A percentile compares a stretch with the other conserved stretches of the same genome.
Evolutionary conservation across 371 early-diverging fungal species (phyloP).

Genomic region (Mortierella sp.): DNA sequence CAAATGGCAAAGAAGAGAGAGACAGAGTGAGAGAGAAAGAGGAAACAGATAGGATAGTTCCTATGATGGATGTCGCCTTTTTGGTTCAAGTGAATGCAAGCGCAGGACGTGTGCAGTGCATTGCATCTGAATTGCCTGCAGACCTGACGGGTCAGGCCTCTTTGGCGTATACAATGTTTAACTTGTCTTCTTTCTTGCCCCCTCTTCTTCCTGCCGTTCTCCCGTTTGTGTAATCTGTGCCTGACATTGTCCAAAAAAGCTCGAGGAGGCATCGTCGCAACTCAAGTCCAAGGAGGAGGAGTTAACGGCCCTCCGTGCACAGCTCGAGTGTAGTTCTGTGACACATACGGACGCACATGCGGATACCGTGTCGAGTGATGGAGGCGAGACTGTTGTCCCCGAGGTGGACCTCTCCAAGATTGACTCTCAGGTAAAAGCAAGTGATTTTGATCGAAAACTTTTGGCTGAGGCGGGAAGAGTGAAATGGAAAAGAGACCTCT

Average conservation of each 20-base stretch:
- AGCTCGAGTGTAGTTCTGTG: slow-evolving; percentile 26
- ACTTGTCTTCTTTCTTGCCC: neutral
- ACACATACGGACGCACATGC: slow-evolving; percentile 39
- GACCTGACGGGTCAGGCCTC: neutral
- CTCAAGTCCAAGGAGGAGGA: slow-evolving; percentile 46
- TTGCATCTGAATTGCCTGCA: no score
- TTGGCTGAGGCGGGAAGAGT: neutral
- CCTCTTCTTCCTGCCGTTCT: neutral
- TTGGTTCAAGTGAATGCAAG: no score
- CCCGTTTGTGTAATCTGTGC: neutral
- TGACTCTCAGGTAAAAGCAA: slow-evolving; percentile 40
- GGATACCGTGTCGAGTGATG: slow-evolving; percentile 49
- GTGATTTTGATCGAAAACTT: neutral
- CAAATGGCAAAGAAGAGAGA: neutral
- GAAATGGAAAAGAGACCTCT: neutral
- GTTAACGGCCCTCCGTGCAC: slow-evolving; percentile 29
- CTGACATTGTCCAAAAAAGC: slow-evolving; percentile 10
- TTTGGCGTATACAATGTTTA: neutral
- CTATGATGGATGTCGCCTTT: neutral
- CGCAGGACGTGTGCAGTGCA: no score
- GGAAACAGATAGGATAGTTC: neutral
- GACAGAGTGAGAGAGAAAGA: neutral
- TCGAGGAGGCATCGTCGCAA: slow-evolving; percentile 35
- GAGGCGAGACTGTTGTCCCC: slow-evolving; percentile 50
- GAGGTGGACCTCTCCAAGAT: slow-evolving; percentile 51